These are phyloP conservation scores for Lecanicillium sp. DNA, from an alignment of 2,329 filamentous ascomycete species.

Conservation along the genomic window DNA sequence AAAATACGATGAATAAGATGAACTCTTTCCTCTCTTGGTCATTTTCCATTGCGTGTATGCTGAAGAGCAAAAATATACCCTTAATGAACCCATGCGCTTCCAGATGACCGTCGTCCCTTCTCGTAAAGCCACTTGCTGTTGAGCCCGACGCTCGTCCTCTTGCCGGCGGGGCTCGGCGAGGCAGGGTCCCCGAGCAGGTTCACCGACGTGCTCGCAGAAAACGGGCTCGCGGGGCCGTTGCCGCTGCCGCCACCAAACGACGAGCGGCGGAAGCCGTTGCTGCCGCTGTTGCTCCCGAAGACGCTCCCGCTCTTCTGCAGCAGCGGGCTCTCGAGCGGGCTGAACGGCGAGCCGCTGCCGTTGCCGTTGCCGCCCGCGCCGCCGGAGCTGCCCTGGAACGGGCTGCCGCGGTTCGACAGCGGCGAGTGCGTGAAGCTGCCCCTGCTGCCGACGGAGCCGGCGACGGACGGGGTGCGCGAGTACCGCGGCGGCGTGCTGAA, in stretches of 20 bases:
- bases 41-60: too few relatives aligned
- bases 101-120: conserved; percentile 57
- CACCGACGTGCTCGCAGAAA: conserved; percentile 42
- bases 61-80: too few relatives aligned
- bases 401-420: conserved; percentile 49
- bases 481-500: conserved; percentile 87
- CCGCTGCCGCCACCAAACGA: too few relatives aligned
- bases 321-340: conserved; percentile 45
- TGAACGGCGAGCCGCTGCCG: conserved; percentile 42
- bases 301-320: conserved; percentile 54
- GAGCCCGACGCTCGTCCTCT: conserved; percentile 67
- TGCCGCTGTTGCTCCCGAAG: neutral
- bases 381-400: conserved; percentile 28
- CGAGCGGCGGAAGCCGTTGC: conserved; percentile 46
- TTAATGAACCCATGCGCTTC: conserved; percentile 35
- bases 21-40: too few relatives aligned
- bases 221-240: conserved; percentile 46
- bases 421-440: conserved; percentile 54
- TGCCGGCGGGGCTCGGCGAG: conserved; percentile 64
- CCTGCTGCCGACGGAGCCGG: conserved; percentile 56
- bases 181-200: conserved; percentile 53
- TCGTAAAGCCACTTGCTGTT: conserved; percentile 97
- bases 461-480: conserved; percentile 63
- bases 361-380: conserved; percentile 20
- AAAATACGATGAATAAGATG: too few relatives aligned